Percentiles rank a stretch among this genome's conserved stretches.
Evolutionary conservation across 1,284 basidiomycete species (phyloP).

Genomic region (Agroathelia rolfsii): DNA sequence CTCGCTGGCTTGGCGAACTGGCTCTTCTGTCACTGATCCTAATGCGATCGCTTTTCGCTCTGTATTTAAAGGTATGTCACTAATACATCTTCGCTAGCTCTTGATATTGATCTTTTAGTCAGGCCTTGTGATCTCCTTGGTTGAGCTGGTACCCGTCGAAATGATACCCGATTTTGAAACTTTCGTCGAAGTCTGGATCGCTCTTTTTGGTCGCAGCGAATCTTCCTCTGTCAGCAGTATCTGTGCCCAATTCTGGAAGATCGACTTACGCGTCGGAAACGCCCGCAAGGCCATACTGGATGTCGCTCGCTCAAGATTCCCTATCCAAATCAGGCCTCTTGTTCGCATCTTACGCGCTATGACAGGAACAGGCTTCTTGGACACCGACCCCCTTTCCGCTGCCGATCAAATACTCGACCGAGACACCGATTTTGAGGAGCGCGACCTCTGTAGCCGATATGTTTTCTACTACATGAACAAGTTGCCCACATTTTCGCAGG

Average conservation of each 20-base stretch:
- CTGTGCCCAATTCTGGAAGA: conserved; percentile 71
- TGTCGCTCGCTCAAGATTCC: conserved; percentile 71
- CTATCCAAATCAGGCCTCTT: conserved; percentile 65
- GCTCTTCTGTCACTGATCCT: conserved; percentile 63
- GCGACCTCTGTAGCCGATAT: conserved; percentile 46
- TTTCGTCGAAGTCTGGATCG: conserved; percentile 70
- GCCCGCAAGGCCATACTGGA: conserved; percentile 71
- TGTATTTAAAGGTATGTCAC: conserved; percentile 63
- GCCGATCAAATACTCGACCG: conserved; percentile 33
- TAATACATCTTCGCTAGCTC: conserved; percentile 1
- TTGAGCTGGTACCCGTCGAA: conserved; percentile 69
- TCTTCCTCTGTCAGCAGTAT: conserved; percentile 56
- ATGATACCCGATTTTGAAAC: conserved; percentile 61
- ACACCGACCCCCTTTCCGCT: conserved; percentile 53
- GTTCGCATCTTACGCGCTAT: conserved; percentile 68
- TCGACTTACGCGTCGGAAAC: conserved; percentile 51
- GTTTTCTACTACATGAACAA: conserved; percentile 68
- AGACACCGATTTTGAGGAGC: conserved; percentile 27
- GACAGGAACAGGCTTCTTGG: conserved; percentile 60
- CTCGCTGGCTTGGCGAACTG: conserved; percentile 52
- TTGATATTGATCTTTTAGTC: conserved; percentile 9
- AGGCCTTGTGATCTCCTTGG: conserved; percentile 64
- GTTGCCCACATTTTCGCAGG: conserved; percentile 68
- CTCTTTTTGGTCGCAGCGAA: conserved; percentile 73
- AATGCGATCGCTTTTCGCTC: conserved; percentile 78